Evolutionary conservation across 2,329 filamentous ascomycete genomes (phyloP).

Genomic region (Malbranchea zuffiana): DNA sequence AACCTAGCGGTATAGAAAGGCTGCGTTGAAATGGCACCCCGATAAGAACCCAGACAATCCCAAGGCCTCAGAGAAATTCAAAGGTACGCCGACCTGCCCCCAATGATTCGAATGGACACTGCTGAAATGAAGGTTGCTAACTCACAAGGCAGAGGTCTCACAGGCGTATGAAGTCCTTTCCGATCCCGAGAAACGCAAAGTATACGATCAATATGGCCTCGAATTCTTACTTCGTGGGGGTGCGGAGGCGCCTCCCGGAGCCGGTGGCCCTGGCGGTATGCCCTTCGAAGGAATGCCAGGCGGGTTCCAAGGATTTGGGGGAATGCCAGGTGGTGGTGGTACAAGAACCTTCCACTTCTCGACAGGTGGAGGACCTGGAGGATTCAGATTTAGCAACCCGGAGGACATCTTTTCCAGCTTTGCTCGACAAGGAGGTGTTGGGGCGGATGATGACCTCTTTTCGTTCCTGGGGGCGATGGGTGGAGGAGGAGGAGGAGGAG

Average conservation of each 20-base stretch:
- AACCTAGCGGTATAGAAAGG: slow-evolving; percentile 49
- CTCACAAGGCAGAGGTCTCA: slow-evolving; percentile 55
- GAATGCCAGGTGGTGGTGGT: slow-evolving; percentile 42
- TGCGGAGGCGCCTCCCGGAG: slow-evolving; percentile 51
- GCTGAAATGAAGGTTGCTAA: slow-evolving; percentile 12
- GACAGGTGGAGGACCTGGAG: slow-evolving; percentile 42
- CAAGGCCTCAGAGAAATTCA: slow-evolving; percentile 82
- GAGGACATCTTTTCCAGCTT: slow-evolving; percentile 81
- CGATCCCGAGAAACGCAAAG: slow-evolving; percentile 91
- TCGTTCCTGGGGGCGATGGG: slow-evolving; percentile 39
- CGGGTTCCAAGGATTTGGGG: slow-evolving; percentile 39
- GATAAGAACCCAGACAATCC: slow-evolving; percentile 97
- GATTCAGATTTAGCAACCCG: slow-evolving; percentile 75
- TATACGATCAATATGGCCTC: slow-evolving; percentile 88
- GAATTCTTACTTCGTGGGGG: slow-evolving; percentile 84
- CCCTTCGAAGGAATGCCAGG: slow-evolving; percentile 46
- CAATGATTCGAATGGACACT: not conserved
- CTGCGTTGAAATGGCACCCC: slow-evolving; percentile 82
- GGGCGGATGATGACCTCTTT: slow-evolving; percentile 48
- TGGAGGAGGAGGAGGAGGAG: slow-evolving; percentile 34
- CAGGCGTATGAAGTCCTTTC: slow-evolving; percentile 97
- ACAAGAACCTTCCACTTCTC: slow-evolving; percentile 31
- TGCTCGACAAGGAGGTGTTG: slow-evolving; percentile 48
- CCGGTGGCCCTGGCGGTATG: slow-evolving; percentile 35
- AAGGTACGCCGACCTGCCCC: slow-evolving; percentile 41